Conservation (phyloP, 116 monocot species). For the Iris pallida region DNA sequence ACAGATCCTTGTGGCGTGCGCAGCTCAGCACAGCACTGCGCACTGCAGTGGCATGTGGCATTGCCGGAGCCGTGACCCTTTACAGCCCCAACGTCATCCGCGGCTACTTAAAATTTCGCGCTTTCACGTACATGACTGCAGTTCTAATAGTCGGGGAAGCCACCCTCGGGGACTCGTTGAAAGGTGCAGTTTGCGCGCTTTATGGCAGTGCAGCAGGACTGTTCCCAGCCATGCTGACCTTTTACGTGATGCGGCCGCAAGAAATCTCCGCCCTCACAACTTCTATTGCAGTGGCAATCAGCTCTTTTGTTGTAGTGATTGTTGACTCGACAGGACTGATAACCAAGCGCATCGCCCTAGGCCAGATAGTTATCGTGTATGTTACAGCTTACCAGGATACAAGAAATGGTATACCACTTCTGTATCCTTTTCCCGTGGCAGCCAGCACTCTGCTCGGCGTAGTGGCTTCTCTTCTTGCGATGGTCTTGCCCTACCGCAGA, state of each 20-base stretch:
- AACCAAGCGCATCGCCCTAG: conserved; percentile 33
- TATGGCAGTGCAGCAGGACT: conserved; percentile 19
- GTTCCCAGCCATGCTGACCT: conserved; percentile 16
- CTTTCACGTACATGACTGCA: conserved; percentile 36
- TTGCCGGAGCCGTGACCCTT: conserved; percentile 23
- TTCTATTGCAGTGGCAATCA: conserved; percentile 18
- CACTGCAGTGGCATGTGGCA: conserved; percentile 25
- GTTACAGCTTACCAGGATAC: conserved; percentile 7
- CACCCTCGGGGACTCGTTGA: conserved; percentile 23
- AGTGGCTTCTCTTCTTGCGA: conserved; percentile 15
- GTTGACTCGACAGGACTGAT: background rate
- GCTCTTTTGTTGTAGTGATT: conserved; percentile 25
- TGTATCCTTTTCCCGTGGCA: conserved; percentile 15
- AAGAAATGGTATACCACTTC: background rate
- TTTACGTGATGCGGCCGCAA: conserved; percentile 13
- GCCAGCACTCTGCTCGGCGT: conserved; percentile 18
- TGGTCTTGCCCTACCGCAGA: conserved; percentile 16
- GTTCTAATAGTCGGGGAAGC: conserved; percentile 25
- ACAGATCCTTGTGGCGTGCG: conserved; percentile 10
- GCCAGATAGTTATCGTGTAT: conserved; percentile 35
- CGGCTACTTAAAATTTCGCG: conserved; percentile 23
- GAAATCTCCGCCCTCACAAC: conserved; percentile 7
- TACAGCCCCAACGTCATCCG: conserved; percentile 11
- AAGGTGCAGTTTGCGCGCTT: conserved; percentile 12
- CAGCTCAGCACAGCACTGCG: conserved; percentile 24